These are phyloP conservation scores for Fimicolochytrium jonesii DNA, from an alignment of 192 early-diverging fungal species.

Conservation along the genomic window DNA sequence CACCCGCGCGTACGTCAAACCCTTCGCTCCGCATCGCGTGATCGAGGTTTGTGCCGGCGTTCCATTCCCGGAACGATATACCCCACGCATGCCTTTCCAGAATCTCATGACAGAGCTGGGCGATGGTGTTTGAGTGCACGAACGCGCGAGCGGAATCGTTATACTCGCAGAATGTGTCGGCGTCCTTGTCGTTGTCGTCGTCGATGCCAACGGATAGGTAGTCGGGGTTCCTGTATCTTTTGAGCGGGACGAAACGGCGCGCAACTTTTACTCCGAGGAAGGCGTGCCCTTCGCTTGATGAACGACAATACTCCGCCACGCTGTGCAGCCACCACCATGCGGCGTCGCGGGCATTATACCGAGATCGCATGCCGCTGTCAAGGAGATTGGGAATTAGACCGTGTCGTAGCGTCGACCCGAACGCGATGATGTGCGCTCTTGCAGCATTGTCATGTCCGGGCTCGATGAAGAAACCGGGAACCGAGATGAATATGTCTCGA, in stretches of 20 bases:
- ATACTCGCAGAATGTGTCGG: conserved; percentile 38
- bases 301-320: conserved; percentile 81
- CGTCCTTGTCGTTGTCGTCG: conserved; percentile 25
- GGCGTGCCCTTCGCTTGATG: conserved; percentile 66
- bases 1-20: conserved; percentile 75
- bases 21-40: conserved; percentile 88
- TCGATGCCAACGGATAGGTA: conserved; percentile 27
- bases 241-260: conserved; percentile 77
- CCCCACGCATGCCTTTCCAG: conserved; percentile 85
- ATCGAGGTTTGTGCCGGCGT: conserved; percentile 85
- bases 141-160: conserved; percentile 61
- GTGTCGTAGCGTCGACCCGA: conserved; percentile 88
- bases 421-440: conserved; percentile 78
- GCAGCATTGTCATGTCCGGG: conserved; percentile 84
- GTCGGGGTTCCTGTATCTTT: conserved; percentile 37
- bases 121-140: conserved; percentile 63
- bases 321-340: conserved; percentile 94
- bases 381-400: conserved; percentile 96
- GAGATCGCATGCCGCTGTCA: conserved; percentile 74
- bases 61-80: conserved; percentile 91
- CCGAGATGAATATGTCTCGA: conserved; percentile 92
- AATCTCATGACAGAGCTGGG: conserved; percentile 87
- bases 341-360: conserved; percentile 96
- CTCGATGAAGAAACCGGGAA: conserved; percentile 77
- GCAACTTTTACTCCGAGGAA: conserved; percentile 68